phyloP scores from a whole-genome alignment of 176 grass and related monocot species.

The Zea mays region Zm-B73-REFERENCE-NAM-5.0 NC_050100.1:8081501-8082000 shows the following conservation, averaged over 20 bases:
- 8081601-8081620: constrained; percentile 5
- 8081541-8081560: constrained; percentile 22
- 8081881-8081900: neutral
- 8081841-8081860: neutral
- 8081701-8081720: no score
- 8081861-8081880: neutral
- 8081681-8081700: constrained; percentile 6
- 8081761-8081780: neutral
- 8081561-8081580: neutral
- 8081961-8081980: neutral
- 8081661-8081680: constrained; percentile 40
- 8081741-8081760: constrained; percentile 2
- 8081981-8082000: neutral
- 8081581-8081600: constrained; percentile 29
- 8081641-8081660: constrained; percentile 18
- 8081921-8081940: neutral
- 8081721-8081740: constrained; percentile 4
- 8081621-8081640: constrained; percentile 35
- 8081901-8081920: constrained; percentile 5
- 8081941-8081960: neutral
- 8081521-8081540: constrained; percentile 7
- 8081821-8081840: neutral
- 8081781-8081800: neutral
- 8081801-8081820: neutral
- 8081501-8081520: constrained; percentile 24